phyloP scores from a whole-genome alignment of 176 grass and related monocot species.

The Carex myosuroides region DNA sequence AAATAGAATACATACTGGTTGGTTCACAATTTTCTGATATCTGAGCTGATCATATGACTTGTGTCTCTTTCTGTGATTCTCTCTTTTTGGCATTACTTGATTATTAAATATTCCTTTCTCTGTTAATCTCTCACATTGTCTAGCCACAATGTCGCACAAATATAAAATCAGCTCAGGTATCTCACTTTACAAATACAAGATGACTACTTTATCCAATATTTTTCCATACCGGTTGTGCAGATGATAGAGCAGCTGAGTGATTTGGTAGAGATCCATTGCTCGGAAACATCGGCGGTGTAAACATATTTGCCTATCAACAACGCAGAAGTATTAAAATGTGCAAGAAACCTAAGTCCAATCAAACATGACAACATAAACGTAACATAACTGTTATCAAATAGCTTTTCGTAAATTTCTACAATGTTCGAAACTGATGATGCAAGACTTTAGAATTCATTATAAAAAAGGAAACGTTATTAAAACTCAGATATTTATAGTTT shows the following conservation, averaged over 20 bases:
- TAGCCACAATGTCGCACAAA: neutral
- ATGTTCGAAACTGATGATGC: neutral
- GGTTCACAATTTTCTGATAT: neutral
- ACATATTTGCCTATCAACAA: constrained; percentile 40
- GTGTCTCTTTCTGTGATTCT: neutral
- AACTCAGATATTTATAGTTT: neutral
- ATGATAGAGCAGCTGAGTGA: constrained; percentile 42
- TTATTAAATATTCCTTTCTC: neutral
- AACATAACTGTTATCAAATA: neutral
- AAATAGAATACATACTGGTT: neutral
- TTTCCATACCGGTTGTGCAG: constrained; percentile 55
- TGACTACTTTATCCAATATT: neutral
- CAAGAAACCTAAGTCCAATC: neutral
- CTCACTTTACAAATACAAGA: constrained; percentile 10
- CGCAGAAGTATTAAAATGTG: neutral
- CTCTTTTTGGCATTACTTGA: neutral
- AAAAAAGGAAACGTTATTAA: neutral
- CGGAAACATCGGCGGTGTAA: constrained; percentile 36
- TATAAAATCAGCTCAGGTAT: neutral
- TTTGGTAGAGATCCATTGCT: constrained; percentile 51
- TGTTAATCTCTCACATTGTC: neutral
- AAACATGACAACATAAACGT: neutral
- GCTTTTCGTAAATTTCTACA: neutral
- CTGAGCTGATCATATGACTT: neutral
- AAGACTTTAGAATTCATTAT: neutral